Percentiles rank a stretch among this genome's conserved stretches.
Conservation (phyloP, 1,284 basidiomycete genomes). For the Lignosus rhinocerotis region DNA sequence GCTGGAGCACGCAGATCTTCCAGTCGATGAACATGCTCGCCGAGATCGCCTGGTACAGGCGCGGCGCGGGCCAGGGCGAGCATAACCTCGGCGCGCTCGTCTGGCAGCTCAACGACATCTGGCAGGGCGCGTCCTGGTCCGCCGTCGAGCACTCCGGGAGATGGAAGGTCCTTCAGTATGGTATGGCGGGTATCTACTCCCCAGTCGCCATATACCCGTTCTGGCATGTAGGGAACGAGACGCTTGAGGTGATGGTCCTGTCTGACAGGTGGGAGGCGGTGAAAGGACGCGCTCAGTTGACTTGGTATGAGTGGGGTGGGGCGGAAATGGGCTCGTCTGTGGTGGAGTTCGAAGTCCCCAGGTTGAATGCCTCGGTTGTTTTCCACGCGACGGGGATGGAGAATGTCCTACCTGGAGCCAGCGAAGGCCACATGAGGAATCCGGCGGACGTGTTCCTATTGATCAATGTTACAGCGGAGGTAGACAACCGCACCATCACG, state of each 20-base stretch:
- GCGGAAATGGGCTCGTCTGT: conserved; percentile 40
- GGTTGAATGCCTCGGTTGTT: conserved; percentile 52
- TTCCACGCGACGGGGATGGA: conserved; percentile 41
- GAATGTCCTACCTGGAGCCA: conserved; percentile 45
- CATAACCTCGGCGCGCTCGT: conserved; percentile 62
- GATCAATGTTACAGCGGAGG: conserved; percentile 50
- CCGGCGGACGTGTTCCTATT: conserved; percentile 51
- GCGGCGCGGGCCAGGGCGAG: conserved; percentile 54
- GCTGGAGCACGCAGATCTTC: conserved; percentile 61
- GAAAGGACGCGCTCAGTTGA: conserved; percentile 48
- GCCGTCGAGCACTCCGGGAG: conserved; percentile 61
- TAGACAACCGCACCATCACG: conserved; percentile 43
- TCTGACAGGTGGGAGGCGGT: conserved; percentile 55
- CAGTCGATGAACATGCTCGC: conserved; percentile 58
- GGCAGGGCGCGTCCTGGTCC: conserved; percentile 65
- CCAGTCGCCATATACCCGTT: conserved; percentile 56
- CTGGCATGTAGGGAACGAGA: conserved; percentile 50
- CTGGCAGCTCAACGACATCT: conserved; percentile 71
- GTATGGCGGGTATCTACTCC: conserved; percentile 45
- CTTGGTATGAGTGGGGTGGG: conserved; percentile 62
- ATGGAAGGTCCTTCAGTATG: conserved; percentile 65
- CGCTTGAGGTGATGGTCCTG: conserved; percentile 50
- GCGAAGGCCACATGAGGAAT: conserved; percentile 18
- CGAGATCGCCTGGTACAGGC: conserved; percentile 62
- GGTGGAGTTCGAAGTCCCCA: conserved; percentile 45